These are phyloP conservation scores for Citrus hindsii DNA, from an alignment of 345 rosid genomes.

Conservation along the genomic window DNA sequence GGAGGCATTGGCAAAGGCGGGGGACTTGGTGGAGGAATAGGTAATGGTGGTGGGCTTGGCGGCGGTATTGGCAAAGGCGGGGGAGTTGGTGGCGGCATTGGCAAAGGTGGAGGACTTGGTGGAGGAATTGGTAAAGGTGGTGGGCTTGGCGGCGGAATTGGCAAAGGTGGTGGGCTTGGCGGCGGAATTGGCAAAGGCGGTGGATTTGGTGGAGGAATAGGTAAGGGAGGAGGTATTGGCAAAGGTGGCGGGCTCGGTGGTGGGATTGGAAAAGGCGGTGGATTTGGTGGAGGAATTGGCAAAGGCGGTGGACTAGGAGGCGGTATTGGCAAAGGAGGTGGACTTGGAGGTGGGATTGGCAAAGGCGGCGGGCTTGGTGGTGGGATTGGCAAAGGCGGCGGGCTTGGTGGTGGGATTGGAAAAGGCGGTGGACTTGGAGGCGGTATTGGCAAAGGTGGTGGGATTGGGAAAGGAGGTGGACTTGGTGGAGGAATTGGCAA, in stretches of 20 bases:
- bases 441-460: slow-evolving; percentile 21
- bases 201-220: not conserved
- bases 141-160: not conserved
- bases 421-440: slow-evolving; percentile 25
- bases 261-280: not conserved
- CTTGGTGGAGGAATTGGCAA: too few relatives aligned
- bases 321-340: slow-evolving; percentile 11
- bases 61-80: not conserved
- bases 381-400: slow-evolving; percentile 25
- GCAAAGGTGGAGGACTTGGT: slow-evolving; percentile 10
- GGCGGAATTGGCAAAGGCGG: slow-evolving; percentile 8
- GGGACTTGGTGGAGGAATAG: slow-evolving; percentile 2
- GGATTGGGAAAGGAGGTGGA: slow-evolving; percentile 21
- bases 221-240: not conserved
- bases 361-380: slow-evolving; percentile 4
- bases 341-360: slow-evolving; percentile 11
- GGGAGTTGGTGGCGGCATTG: slow-evolving; percentile 6
- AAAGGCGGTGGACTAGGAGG: too few relatives aligned
- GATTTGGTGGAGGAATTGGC: not conserved
- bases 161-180: not conserved
- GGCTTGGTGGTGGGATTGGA: slow-evolving; percentile 28
- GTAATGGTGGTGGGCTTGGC: slow-evolving; percentile 3
- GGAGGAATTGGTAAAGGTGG: not conserved
- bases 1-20: slow-evolving; percentile 23
- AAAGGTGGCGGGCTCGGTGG: slow-evolving; percentile 10